Percentiles rank a stretch among this genome's conserved stretches.
Evolutionary conservation across 352 stramenopile species (phyloP).

Genomic region (Pseudoperonospora humuli): DNA sequence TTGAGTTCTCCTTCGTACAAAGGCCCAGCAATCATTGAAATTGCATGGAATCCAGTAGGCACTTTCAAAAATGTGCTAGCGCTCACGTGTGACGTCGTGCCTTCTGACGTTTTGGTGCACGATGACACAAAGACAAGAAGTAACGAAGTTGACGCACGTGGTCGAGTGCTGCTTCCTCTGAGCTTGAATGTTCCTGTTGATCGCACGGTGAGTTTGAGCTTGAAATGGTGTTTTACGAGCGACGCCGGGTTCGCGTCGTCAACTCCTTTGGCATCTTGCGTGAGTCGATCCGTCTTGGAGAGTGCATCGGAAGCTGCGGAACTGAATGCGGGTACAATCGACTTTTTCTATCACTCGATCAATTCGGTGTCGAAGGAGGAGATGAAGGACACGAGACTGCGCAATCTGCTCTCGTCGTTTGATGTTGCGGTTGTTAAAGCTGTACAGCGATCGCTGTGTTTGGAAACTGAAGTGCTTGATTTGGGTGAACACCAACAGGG

Average conservation of each 20-base stretch:
- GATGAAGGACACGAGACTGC: slow-evolving; percentile 7
- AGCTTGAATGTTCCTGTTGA: slow-evolving; percentile 33
- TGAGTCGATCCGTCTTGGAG: slow-evolving; percentile 58
- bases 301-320: slow-evolving; percentile 47
- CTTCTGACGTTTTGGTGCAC: slow-evolving; percentile 24
- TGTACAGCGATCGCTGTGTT: slow-evolving; percentile 49
- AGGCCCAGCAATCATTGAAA: slow-evolving; percentile 30
- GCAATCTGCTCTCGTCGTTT: slow-evolving; percentile 26
- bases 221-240: slow-evolving; percentile 62
- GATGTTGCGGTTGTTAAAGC: slow-evolving; percentile 62
- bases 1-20: slow-evolving; percentile 33
- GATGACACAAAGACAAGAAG: slow-evolving; percentile 6
- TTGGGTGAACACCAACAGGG: slow-evolving; percentile 75
- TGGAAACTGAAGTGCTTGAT: slow-evolving; percentile 66
- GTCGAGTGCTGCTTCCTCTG: slow-evolving; percentile 25
- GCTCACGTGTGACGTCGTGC: slow-evolving; percentile 35
- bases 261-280: slow-evolving; percentile 57
- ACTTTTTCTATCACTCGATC: slow-evolving; percentile 34
- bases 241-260: slow-evolving; percentile 56
- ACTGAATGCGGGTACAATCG: slow-evolving; percentile 46
- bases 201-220: slow-evolving; percentile 28
- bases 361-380: slow-evolving; percentile 12
- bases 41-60: slow-evolving; percentile 45
- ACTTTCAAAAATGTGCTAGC: slow-evolving; percentile 45
- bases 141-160: slow-evolving; percentile 1